Conservation (phyloP, 495 filamentous ascomycete genomes). For the Beverwykella pulmonaria region DNA sequence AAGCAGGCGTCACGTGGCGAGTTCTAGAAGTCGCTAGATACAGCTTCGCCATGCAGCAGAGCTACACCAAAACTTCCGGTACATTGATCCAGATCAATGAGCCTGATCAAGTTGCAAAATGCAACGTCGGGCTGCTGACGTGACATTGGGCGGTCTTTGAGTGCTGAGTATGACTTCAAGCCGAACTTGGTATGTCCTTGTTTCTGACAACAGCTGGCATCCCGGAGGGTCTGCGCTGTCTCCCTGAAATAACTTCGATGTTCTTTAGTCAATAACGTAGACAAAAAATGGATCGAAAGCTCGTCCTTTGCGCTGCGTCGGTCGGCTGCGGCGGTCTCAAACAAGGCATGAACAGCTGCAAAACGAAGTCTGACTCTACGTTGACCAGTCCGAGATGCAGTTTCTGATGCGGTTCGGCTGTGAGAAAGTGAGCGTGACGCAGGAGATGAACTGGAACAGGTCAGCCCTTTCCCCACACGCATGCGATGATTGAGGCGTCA, state of each 20-base stretch:
- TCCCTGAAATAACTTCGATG: neutral
- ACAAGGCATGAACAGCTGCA: no score
- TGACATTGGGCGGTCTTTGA: neutral
- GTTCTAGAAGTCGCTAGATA: neutral
- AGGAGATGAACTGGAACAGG: slow-evolving; percentile 11
- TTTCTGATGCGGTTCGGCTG: neutral
- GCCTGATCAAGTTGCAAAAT: neutral
- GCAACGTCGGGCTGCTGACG: neutral
- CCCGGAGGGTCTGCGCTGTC: neutral
- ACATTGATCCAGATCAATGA: neutral
- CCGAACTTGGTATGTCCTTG: neutral
- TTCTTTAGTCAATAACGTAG: neutral
- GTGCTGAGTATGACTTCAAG: neutral
- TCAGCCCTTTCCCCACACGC: slow-evolving; percentile 30
- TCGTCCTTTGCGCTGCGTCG: neutral
- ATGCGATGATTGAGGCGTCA: slow-evolving; percentile 8
- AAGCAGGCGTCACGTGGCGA: neutral
- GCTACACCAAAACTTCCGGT: neutral
- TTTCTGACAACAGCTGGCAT: neutral
- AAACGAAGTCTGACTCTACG: neutral
- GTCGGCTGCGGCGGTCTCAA: neutral
- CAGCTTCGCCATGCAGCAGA: neutral
- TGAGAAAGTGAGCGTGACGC: neutral
- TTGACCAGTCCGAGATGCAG: slow-evolving; percentile 19
- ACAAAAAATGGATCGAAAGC: neutral